phyloP scores from a whole-genome alignment of 495 filamentous ascomycete species.

The Usnea hakonensis region DNA sequence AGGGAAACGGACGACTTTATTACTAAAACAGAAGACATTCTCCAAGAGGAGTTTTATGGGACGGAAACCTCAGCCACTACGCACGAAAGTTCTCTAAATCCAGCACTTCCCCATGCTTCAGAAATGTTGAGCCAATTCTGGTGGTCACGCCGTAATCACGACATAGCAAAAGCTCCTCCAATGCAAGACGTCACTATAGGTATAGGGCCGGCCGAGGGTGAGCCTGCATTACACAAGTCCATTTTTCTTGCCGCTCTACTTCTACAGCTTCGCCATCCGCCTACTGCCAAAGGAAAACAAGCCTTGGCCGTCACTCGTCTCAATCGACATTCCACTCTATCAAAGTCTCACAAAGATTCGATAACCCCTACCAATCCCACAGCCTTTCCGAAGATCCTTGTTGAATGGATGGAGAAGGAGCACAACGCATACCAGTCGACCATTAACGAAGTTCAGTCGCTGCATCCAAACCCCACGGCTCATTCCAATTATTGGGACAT shows the following conservation, averaged over 20 bases:
- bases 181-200: slow-evolving; percentile 42
- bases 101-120: slow-evolving; percentile 47
- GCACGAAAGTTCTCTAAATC: slow-evolving; percentile 48
- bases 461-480: slow-evolving; percentile 62
- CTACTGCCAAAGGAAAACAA: slow-evolving; percentile 29
- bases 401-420: slow-evolving; percentile 68
- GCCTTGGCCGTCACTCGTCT: slow-evolving; percentile 22
- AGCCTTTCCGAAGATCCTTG: slow-evolving; percentile 62
- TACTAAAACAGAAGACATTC: slow-evolving; percentile 46
- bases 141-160: slow-evolving; percentile 41
- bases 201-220: slow-evolving; percentile 56
- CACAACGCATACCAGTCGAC: slow-evolving; percentile 56
- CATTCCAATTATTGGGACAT: slow-evolving; percentile 75
- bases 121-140: slow-evolving; percentile 51
- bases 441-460: slow-evolving; percentile 48
- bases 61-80: slow-evolving; percentile 49
- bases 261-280: slow-evolving; percentile 67
- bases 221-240: slow-evolving; percentile 58
- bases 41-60: slow-evolving; percentile 27
- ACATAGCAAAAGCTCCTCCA: slow-evolving; percentile 38
- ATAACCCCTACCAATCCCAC: slow-evolving; percentile 27
- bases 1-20: slow-evolving; percentile 48
- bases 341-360: slow-evolving; percentile 25
- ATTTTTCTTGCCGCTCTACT: slow-evolving; percentile 63
- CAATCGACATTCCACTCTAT: slow-evolving; percentile 8